A percentile compares a stretch with the other conserved stretches of the same genome.
These are phyloP conservation scores for Astrephomene gubernaculifera DNA, from an alignment of 139 green algal species.

Conservation along the genomic window DNA sequence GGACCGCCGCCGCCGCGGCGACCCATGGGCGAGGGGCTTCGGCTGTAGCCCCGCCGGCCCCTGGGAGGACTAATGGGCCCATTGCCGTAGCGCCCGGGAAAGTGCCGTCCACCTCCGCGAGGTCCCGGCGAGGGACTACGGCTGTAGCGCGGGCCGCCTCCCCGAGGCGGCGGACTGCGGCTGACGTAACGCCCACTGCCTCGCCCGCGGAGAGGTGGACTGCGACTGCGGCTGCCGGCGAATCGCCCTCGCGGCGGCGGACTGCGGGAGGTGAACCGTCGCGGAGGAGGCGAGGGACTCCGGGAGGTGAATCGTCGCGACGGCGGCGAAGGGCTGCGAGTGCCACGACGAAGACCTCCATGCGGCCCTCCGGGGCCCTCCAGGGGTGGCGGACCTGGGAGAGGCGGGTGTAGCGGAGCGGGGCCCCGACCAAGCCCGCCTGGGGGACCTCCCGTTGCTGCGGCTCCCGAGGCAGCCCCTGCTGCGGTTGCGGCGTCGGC, in stretches of 20 bases:
- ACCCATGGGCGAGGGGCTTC: constrained; percentile 17
- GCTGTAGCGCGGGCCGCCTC: neutral
- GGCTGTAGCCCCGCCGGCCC: neutral
- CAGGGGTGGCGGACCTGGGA: neutral
- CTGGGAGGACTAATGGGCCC: neutral
- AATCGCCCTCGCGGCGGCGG: neutral
- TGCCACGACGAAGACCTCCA: neutral
- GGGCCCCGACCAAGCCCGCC: neutral
- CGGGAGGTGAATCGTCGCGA: constrained; percentile 17
- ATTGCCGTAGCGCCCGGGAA: neutral
- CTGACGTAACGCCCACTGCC: neutral
- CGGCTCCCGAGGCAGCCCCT: neutral
- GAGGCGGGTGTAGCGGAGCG: neutral
- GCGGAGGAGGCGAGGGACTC: neutral
- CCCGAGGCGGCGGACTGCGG: constrained; percentile 19
- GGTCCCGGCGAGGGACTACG: constrained; percentile 27
- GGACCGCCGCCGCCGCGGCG: constrained; percentile 3
- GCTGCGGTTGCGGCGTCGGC: neutral
- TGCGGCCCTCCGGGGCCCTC: neutral
- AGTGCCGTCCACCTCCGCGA: neutral
- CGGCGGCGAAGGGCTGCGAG: constrained; percentile 19
- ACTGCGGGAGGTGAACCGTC: constrained; percentile 18
- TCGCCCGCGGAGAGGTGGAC: neutral
- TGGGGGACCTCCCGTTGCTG: neutral
- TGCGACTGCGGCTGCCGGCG: neutral